These are phyloP conservation scores for Kwoniella botswanensis DNA, from an alignment of 768 basidiomycete genomes.

Conservation along the genomic window DNA sequence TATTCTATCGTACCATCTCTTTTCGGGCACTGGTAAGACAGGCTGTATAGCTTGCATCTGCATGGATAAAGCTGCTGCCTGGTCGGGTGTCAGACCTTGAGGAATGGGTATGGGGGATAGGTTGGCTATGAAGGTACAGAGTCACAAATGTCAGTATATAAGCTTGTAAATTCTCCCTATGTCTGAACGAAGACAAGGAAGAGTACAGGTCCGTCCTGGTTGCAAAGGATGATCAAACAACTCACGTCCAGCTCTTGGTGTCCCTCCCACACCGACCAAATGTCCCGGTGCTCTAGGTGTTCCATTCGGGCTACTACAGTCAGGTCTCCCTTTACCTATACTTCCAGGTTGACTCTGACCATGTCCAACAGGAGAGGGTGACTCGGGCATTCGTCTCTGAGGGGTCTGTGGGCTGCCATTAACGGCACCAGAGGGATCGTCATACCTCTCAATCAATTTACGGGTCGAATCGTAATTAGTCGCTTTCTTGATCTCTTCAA, in stretches of 20 bases:
- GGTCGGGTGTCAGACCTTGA: conserved; percentile 48
- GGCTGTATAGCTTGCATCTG: conserved; percentile 51
- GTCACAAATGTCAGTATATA: background rate
- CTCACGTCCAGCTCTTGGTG: conserved; percentile 43
- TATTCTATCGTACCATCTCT: conserved; percentile 56
- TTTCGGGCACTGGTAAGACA: conserved; percentile 56
- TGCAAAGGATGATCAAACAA: conserved; percentile 2
- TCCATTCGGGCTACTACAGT: conserved; percentile 21
- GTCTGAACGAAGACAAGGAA: too few relatives aligned
- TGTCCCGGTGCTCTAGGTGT: conserved; percentile 54
- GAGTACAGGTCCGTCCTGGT: too few relatives aligned
- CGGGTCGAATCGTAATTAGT: conserved; percentile 94
- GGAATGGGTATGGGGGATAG: conserved; percentile 33
- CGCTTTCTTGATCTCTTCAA: conserved; percentile 97
- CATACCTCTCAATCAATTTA: conserved; percentile 87
- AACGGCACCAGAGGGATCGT: conserved; percentile 61
- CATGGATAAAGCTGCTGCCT: conserved; percentile 48
- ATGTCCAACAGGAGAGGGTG: conserved; percentile 26
- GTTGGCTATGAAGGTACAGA: conserved; percentile 5
- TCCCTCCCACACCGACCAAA: conserved; percentile 49
- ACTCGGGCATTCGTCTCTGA: conserved; percentile 26
- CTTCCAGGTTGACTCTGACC: conserved; percentile 6
- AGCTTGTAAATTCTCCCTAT: background rate
- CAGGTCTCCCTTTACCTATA: conserved; percentile 3
- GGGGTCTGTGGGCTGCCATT: conserved; percentile 16